phyloP scores from a whole-genome alignment of 2,329 filamentous ascomycete species.

The Calonectria pteridis region DNA sequence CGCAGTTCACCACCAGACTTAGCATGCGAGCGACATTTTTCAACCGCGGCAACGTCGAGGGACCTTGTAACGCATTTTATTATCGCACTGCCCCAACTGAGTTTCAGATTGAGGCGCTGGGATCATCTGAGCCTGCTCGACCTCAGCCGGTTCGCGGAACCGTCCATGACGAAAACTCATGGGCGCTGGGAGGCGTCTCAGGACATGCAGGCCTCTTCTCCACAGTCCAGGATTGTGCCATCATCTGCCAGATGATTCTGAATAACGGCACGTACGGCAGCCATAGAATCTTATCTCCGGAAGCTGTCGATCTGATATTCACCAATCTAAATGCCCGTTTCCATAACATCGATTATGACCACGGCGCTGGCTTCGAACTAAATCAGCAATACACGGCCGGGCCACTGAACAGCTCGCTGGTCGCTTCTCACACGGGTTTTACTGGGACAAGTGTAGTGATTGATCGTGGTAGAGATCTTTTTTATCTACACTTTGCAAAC shows the following conservation, averaged over 20 bases:
- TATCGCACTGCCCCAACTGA: slow-evolving; percentile 10
- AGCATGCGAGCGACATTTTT: slow-evolving; percentile 16
- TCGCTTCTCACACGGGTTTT: slow-evolving; percentile 42
- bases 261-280: slow-evolving; percentile 5
- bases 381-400: slow-evolving; percentile 50
- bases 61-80: slow-evolving; percentile 18
- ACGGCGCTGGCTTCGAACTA: slow-evolving; percentile 49
- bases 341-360: slow-evolving; percentile 35
- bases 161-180: slow-evolving; percentile 34
- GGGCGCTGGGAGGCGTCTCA: neutral
- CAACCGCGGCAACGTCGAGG: slow-evolving; percentile 21
- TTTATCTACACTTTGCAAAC: slow-evolving; percentile 3
- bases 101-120: slow-evolving; percentile 36
- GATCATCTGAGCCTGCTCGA: slow-evolving; percentile 46
- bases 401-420: slow-evolving; percentile 40
- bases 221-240: neutral
- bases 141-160: slow-evolving; percentile 54
- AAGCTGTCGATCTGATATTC: neutral
- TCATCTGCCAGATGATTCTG: slow-evolving; percentile 5
- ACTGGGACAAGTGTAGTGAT: slow-evolving; percentile 42
- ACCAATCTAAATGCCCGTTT: slow-evolving; percentile 41
- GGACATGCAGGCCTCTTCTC: slow-evolving; percentile 11
- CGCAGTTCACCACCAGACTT: slow-evolving; percentile 48
- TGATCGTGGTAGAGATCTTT: slow-evolving; percentile 24
- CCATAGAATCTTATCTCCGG: neutral